phyloP scores from a whole-genome alignment of 164 flowering plant species.

The Chimonanthus salicifolius region DNA sequence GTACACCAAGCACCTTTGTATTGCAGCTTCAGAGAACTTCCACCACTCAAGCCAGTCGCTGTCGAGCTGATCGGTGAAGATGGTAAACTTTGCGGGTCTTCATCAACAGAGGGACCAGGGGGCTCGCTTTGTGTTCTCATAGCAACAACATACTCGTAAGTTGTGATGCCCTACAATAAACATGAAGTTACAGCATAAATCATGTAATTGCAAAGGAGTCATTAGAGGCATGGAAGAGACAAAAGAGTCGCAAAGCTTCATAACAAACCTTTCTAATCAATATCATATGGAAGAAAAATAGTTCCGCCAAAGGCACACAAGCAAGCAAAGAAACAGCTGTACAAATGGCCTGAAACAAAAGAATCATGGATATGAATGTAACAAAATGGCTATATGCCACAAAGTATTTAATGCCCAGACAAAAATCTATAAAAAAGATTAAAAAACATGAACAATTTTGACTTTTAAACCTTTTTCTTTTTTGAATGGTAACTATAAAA shows the following conservation, averaged over 20 bases:
- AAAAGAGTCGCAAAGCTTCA: neutral
- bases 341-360: constrained; percentile 55
- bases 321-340: constrained; percentile 73
- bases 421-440: too few species aligned
- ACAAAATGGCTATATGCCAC: neutral
- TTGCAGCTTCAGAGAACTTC: constrained; percentile 88
- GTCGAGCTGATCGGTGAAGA: constrained; percentile 87
- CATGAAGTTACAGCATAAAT: neutral
- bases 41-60: constrained; percentile 78
- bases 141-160: constrained; percentile 92
- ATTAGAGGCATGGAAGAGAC: neutral
- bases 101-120: constrained; percentile 84
- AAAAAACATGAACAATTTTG: too few species aligned
- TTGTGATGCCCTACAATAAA: constrained; percentile 70
- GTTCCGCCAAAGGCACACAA: constrained; percentile 66
- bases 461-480: too few species aligned
- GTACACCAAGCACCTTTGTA: constrained; percentile 94
- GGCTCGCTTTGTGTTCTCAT: constrained; percentile 94
- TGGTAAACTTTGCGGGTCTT: constrained; percentile 69
- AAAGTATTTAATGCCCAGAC: neutral
- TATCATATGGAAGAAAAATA: constrained; percentile 84
- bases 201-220: neutral
- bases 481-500: too few species aligned
- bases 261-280: constrained; percentile 64
- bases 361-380: neutral